phyloP scores from a whole-genome alignment of 106 monocot genomes.

The Dendrobium huoshanense region DNA sequence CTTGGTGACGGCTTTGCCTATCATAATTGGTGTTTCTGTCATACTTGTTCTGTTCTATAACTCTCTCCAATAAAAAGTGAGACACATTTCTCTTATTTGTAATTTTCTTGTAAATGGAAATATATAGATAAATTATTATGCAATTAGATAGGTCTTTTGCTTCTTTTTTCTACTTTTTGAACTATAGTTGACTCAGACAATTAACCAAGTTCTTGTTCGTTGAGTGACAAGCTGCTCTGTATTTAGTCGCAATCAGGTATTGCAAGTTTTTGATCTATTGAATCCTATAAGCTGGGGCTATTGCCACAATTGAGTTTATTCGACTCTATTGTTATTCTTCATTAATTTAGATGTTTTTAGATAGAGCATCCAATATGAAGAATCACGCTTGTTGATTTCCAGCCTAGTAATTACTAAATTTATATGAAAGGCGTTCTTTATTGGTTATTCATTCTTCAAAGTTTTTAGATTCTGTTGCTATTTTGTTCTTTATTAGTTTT shows the following conservation, averaged over 20 bases:
- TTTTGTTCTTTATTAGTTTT: no score
- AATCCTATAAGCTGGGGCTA: no score
- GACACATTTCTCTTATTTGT: neutral
- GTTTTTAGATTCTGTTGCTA: no score
- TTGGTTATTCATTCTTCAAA: no score
- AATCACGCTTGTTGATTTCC: no score
- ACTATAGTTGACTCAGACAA: neutral
- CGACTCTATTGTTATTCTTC: no score
- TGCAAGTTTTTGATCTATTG: no score
- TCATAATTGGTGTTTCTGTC: slow-evolving; percentile 76
- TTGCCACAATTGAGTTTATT: no score
- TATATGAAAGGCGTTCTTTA: no score
- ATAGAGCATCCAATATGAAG: no score
- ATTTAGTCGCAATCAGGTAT: neutral
- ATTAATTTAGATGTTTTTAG: no score
- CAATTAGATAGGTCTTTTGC: neutral
- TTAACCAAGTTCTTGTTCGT: neutral
- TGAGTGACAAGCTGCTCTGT: neutral
- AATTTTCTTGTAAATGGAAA: neutral
- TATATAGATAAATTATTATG: neutral
- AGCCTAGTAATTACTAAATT: no score
- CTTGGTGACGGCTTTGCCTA: slow-evolving; percentile 78
- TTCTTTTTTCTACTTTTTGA: neutral
- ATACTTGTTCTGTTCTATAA: slow-evolving; percentile 93
- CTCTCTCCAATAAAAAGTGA: slow-evolving; percentile 65